Base-by-base conservation (phyloP, 2,329 filamentous ascomycete species). In the Aureobasidium uvarum region DNA sequence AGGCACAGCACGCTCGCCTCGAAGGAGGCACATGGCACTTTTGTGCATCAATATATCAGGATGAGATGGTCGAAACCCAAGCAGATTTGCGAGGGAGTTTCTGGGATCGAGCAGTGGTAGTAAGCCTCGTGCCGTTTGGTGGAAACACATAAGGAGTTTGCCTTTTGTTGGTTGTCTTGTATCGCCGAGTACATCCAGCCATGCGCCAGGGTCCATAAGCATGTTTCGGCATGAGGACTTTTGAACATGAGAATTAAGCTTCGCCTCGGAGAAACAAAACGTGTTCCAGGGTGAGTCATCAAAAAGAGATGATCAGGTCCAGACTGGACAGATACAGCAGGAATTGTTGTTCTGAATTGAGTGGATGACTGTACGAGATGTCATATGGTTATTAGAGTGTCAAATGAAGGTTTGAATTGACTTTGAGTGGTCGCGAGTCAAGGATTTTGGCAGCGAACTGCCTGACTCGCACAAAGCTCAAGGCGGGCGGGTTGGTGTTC, bases 391-490 rank as follows among this genome's bases (percentile, higher is more conserved):
- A 16, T 46, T 46, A 23, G 10, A 46, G n/a, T 46, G 43, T 33
- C 54, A 25, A 33, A 58, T n/a, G 54, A 58, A 45, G 54, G 54
- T 20, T 58, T 33, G 54, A 33, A 45, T 58, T 58, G 54, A 43
- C 23, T 58, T 58, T 45, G 23, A 23, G 18, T 5, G 52, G 52
- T 8, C 36, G 33, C 52, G 52, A 55, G 51, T 55, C 51, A 55
- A n/a, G 41, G 31, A 48, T 33, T 45, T 51, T 62, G 56, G 45
- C 45, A 13, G 20, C 28, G n/a, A 38, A 14, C 18, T 50, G 18
- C 7, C 46, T 63, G 60, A 63, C 60, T 63, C 60, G 60, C 48
- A 63, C 60, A 63, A 54, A 63, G 56, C 56, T 41, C 58, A 62
- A 63, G 60, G 60, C 60, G 60, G 48, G 48, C 36, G 48, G 60